Evolutionary conservation across 2,329 filamentous ascomycete genomes (phyloP), one percentile per base, ranked within the genome.

Genomic region (Venturia asperata): DNA sequence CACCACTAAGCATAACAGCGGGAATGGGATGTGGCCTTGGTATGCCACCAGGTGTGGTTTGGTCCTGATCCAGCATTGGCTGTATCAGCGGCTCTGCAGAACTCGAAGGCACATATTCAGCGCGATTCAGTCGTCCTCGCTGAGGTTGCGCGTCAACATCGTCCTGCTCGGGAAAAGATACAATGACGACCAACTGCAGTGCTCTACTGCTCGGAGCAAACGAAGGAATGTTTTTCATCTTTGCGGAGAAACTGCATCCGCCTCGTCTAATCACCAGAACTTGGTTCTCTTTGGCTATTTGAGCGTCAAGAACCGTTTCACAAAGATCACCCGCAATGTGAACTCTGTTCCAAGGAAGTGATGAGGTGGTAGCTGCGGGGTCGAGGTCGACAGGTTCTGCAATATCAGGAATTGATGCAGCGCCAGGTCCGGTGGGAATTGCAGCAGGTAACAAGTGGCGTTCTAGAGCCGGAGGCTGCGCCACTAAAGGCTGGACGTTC

Each of bases 201-300:
- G 86, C 81, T 3, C 76, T 74, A 0, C 80, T 74, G 0, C 81
- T 79, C 0, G 89, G 87, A 1, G 86, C 81, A 73, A 87, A 93
- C 11, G 85, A 84, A 0, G 93, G 92, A n/a, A 97, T 92, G 69
- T 91, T 92, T 63, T 83, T 81, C 0, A 97, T 78, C 75, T 99
- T 99, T 37, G 88, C 78, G 43, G 85, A 87, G 75, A 97, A 97
- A 30, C 84, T 88, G 77, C 94, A 99, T 0, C 85, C 86, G 47
- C 94, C 93, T 6, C 94, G 86, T 37, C 85, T 86, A 70, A 97
- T 81, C 62, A 96, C 84, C 66, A 99, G 86, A 67, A 97, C 80
- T 63, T 96, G 87, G 76, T 96, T 77, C 1, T 74, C 77, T 49
- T 79, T 79, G 0, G 79, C 80, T 3, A 86, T 75, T 9, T 79